Percentiles rank a stretch among this genome's conserved stretches.
phyloP scores from a whole-genome alignment of 169 alveolate species.

The Ichthyophthirius multifiliis region DNA sequence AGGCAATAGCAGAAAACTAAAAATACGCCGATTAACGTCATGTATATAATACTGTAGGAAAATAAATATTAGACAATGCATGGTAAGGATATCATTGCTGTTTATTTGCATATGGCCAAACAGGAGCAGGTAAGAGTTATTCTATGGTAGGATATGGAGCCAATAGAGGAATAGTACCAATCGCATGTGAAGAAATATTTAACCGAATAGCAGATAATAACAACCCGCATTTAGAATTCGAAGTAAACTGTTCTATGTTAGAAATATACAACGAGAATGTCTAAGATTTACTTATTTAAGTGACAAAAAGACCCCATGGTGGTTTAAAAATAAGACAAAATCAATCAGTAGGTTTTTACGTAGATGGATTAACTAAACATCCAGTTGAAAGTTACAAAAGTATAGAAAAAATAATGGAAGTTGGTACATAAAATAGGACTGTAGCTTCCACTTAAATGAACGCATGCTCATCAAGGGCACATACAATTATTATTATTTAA shows the following conservation, averaged over 20 bases:
- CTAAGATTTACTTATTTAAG: slow-evolving; percentile 85
- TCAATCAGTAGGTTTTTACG: slow-evolving; percentile 81
- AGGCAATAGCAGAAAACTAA: slow-evolving; percentile 32
- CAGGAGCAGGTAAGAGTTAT: slow-evolving; percentile 90
- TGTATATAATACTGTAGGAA: slow-evolving; percentile 87
- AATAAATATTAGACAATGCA: slow-evolving; percentile 88
- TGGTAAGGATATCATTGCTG: slow-evolving; percentile 94
- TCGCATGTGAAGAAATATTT: slow-evolving; percentile 90
- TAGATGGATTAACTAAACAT: slow-evolving; percentile 77
- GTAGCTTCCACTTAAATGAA: slow-evolving; percentile 92
- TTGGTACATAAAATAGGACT: slow-evolving; percentile 87
- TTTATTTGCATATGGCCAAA: slow-evolving; percentile 92
- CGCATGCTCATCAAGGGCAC: slow-evolving; percentile 86
- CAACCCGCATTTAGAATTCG: slow-evolving; percentile 46
- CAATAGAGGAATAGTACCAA: slow-evolving; percentile 93
- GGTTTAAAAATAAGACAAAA: slow-evolving; percentile 90
- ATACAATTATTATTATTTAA: slow-evolving; percentile 89
- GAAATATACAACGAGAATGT: slow-evolving; percentile 94
- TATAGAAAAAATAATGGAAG: slow-evolving; percentile 80
- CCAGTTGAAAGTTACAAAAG: slow-evolving; percentile 84
- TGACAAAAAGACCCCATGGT: slow-evolving; percentile 76
- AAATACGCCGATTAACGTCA: slow-evolving; percentile 84
- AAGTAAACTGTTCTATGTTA: slow-evolving; percentile 67
- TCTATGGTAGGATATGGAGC: slow-evolving; percentile 95
- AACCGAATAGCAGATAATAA: slow-evolving; percentile 62